These are phyloP conservation scores for Pulicaria dysenterica DNA, from an alignment of 129 eudicot species.

Conservation along the genomic window DNA sequence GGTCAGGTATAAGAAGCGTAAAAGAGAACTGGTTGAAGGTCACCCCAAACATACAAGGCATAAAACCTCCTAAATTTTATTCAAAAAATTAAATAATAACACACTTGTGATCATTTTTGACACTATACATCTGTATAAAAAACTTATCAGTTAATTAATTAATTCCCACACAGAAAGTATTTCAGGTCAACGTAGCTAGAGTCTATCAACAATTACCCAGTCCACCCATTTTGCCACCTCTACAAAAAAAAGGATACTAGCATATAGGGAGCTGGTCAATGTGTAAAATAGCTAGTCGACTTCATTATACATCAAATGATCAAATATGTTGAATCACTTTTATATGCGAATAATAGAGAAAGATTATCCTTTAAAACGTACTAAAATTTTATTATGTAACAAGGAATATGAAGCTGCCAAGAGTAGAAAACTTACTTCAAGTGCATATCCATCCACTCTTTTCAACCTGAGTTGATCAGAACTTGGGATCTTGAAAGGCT, in stretches of 20 bases:
- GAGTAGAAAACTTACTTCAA: slow-evolving; percentile 60
- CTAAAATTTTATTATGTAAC: not conserved
- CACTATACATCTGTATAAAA: too few species aligned
- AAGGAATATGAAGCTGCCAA: not conserved
- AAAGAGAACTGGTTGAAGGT: not conserved
- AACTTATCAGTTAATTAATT: not conserved
- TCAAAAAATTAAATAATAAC: not conserved
- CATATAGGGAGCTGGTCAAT: not conserved
- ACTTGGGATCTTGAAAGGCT: slow-evolving; percentile 64
- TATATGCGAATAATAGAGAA: not conserved
- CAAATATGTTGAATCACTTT: not conserved
- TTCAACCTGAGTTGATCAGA: slow-evolving; percentile 79
- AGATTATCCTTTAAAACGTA: not conserved
- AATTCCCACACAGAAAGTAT: not conserved
- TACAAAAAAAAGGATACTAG: not conserved
- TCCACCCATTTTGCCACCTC: not conserved
- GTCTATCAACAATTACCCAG: not conserved
- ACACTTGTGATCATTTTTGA: not conserved
- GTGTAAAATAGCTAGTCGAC: not conserved
- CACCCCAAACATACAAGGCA: not conserved
- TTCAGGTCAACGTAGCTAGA: not conserved
- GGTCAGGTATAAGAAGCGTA: not conserved
- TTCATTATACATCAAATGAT: not conserved
- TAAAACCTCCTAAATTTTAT: not conserved
- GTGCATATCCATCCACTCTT: slow-evolving; percentile 70